These are phyloP conservation scores for Penicillium atrosanguineum DNA, from an alignment of 495 filamentous ascomycete species.

Conservation along the genomic window DNA sequence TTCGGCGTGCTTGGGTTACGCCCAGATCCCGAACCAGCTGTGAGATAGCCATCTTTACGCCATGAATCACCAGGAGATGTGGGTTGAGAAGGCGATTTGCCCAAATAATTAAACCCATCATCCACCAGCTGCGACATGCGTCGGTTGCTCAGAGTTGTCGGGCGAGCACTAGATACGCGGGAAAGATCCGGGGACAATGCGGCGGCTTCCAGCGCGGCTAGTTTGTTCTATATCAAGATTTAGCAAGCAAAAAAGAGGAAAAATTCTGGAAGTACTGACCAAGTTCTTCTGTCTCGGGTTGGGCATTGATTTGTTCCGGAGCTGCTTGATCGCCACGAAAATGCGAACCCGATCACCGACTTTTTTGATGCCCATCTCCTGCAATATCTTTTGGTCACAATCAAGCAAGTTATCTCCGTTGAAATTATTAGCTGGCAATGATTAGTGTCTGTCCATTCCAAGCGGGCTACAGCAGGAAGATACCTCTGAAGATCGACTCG, in stretches of 20 bases:
- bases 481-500: slow-evolving; percentile 82
- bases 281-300: slow-evolving; percentile 84
- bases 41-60: slow-evolving; percentile 55
- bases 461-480: slow-evolving; percentile 3
- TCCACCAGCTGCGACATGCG: slow-evolving; percentile 71
- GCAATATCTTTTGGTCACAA: slow-evolving; percentile 92
- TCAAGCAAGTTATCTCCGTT: slow-evolving; percentile 95
- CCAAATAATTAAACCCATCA: slow-evolving; percentile 26
- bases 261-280: slow-evolving; percentile 49
- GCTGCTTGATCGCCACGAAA: slow-evolving; percentile 86
- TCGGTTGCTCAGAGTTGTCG: slow-evolving; percentile 60
- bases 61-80: slow-evolving; percentile 58
- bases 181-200: slow-evolving; percentile 67
- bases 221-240: slow-evolving; percentile 35
- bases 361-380: slow-evolving; percentile 98
- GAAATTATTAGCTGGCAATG: slow-evolving; percentile 73
- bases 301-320: slow-evolving; percentile 79
- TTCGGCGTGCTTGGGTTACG: slow-evolving; percentile 46
- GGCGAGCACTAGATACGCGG: slow-evolving; percentile 53
- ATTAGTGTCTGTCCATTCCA: slow-evolving; percentile 4
- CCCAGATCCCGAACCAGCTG: slow-evolving; percentile 45
- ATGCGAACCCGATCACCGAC: slow-evolving; percentile 96
- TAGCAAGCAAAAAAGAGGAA: slow-evolving; percentile 5
- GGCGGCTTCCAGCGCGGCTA: slow-evolving; percentile 43
- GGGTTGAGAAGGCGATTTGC: slow-evolving; percentile 63